phyloP scores from a whole-genome alignment of 179 eudicot genomes.

The Beta macrorhiza region DNA sequence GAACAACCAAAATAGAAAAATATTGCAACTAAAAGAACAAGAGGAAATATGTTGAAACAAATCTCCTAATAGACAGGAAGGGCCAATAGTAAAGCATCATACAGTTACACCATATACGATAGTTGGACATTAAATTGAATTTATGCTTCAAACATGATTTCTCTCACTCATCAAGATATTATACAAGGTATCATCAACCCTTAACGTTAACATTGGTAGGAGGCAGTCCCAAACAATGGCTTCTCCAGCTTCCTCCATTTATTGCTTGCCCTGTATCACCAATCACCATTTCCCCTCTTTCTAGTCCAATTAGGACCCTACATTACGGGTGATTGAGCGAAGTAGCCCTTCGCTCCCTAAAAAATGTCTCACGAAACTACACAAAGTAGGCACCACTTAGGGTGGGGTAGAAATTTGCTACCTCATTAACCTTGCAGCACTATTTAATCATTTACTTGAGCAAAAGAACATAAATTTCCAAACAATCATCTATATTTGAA shows the following conservation, averaged over 20 bases:
- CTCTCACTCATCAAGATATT: too few species aligned
- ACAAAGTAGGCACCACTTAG: not conserved
- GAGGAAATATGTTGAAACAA: too few species aligned
- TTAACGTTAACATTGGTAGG: conserved; percentile 5
- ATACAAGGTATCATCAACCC: not conserved
- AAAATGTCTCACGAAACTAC: not conserved
- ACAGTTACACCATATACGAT: not conserved
- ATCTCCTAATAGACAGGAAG: not conserved
- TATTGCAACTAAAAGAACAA: not conserved
- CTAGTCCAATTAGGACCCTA: too few species aligned
- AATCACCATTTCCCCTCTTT: not conserved
- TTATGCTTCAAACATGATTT: not conserved
- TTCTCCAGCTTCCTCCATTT: conserved; percentile 58
- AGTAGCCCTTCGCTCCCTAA: too few species aligned
- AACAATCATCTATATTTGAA: not conserved
- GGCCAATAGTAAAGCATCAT: not conserved
- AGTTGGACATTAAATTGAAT: not conserved
- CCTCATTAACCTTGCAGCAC: not conserved
- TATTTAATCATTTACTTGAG: not conserved
- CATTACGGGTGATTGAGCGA: too few species aligned
- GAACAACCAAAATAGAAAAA: not conserved
- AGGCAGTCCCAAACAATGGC: conserved; percentile 36
- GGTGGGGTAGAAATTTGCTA: not conserved
- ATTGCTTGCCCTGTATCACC: conserved; percentile 51
- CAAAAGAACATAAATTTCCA: not conserved